Percentiles rank a stretch among this genome's conserved stretches.
Conservation (phyloP, 73 alveolate species). For the Symbiodinium pilosum region DNA sequence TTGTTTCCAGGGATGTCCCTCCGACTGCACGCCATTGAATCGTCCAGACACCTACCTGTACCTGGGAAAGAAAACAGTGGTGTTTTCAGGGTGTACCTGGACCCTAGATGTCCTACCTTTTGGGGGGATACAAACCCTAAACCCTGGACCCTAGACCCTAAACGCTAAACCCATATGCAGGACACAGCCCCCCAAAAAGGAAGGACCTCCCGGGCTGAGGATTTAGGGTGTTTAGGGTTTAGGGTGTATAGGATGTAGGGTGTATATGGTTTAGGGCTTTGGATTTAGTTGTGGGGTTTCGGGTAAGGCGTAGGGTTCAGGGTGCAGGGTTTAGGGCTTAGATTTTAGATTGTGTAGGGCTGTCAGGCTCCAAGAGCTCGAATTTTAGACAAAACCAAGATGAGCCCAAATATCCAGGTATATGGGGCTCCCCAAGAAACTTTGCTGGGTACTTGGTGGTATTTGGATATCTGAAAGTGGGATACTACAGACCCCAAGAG, state of each 20-base stretch:
- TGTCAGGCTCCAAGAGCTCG: neutral
- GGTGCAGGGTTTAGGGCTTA: neutral
- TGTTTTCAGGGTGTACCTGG: neutral
- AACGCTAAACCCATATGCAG: neutral
- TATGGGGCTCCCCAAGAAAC: too few relatives aligned
- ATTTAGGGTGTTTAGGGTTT: neutral
- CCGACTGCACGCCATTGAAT: slow-evolving; percentile 33
- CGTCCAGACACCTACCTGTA: slow-evolving; percentile 64
- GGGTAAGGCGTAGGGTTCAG: neutral
- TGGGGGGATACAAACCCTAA: neutral
- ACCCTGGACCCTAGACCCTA: neutral
- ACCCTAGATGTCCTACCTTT: neutral
- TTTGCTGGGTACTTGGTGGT: too few relatives aligned
- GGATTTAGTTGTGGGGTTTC: neutral
- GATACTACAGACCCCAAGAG: too few relatives aligned
- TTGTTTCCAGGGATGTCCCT: slow-evolving; percentile 71
- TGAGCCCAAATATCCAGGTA: too few relatives aligned
- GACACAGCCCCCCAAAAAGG: too few relatives aligned
- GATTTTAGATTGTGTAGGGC: neutral
- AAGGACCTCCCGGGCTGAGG: neutral
- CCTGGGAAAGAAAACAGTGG: too few relatives aligned
- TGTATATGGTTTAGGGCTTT: too few relatives aligned
- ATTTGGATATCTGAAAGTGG: too few relatives aligned
- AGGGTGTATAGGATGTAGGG: neutral
- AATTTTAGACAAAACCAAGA: too few relatives aligned